Conservation (phyloP, 1,284 basidiomycete species). For the Apiotrichum sp. region DNA sequence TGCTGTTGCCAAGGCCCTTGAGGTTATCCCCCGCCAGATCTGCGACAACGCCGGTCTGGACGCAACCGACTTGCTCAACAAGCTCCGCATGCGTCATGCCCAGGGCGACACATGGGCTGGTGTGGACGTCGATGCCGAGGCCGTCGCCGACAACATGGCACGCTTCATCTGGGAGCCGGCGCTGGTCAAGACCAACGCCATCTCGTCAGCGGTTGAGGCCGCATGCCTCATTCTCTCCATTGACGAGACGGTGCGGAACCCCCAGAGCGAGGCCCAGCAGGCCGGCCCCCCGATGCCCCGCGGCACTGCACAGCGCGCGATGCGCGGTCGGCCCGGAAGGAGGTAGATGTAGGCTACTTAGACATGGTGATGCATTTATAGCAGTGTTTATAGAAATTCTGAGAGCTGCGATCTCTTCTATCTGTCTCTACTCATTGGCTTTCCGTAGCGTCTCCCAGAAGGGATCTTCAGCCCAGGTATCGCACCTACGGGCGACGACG, state of each 20-base stretch:
- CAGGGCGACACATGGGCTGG: conserved; percentile 81
- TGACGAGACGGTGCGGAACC: conserved; percentile 90
- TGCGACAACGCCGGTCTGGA: conserved; percentile 98
- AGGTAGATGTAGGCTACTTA: conserved; percentile 7
- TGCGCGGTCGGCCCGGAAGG: conserved; percentile 58
- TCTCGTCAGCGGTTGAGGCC: conserved; percentile 91
- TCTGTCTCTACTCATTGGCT: background rate
- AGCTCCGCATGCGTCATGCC: conserved; percentile 94
- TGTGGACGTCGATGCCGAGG: conserved; percentile 90
- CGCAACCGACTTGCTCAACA: conserved; percentile 95
- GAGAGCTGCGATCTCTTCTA: background rate
- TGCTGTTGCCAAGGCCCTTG: conserved; percentile 95
- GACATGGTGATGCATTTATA: conserved; percentile 1
- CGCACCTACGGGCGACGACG: conserved; percentile 22
- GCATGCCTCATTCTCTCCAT: conserved; percentile 91
- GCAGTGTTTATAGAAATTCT: background rate
- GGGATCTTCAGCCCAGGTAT: conserved; percentile 21
- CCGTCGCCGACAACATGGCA: conserved; percentile 91
- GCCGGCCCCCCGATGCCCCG: conserved; percentile 76
- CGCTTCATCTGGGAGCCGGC: conserved; percentile 98
- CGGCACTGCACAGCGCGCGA: conserved; percentile 71
- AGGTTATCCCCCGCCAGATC: conserved; percentile 96
- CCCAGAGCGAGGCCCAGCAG: conserved; percentile 65
- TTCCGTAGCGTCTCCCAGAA: conserved; percentile 23
- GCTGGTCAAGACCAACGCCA: conserved; percentile 90